These are phyloP conservation scores for Septoria linicola DNA, from an alignment of 2,329 filamentous ascomycete genomes.

Conservation along the genomic window DNA sequence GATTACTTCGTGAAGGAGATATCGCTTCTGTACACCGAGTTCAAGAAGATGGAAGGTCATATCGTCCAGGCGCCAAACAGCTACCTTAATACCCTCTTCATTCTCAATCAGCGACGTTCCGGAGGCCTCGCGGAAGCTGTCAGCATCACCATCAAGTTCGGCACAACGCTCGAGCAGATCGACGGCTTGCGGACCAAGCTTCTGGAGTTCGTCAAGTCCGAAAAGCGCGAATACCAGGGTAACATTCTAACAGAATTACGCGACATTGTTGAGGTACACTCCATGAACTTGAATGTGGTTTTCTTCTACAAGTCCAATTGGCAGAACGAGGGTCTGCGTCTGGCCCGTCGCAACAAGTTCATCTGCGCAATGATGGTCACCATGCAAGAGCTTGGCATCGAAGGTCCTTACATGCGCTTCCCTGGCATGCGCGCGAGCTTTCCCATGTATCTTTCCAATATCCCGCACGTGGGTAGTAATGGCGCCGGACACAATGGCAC, in stretches of 20 bases:
- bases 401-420: constrained; percentile 73
- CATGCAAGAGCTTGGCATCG: constrained; percentile 79
- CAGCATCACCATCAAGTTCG: constrained; percentile 81
- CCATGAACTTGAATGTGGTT: constrained; percentile 83
- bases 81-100: constrained; percentile 82
- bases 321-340: constrained; percentile 88
- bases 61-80: constrained; percentile 95
- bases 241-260: constrained; percentile 85
- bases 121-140: constrained; percentile 85
- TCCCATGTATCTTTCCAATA: constrained; percentile 63
- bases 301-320: constrained; percentile 98
- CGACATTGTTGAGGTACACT: constrained; percentile 77
- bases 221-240: constrained; percentile 85
- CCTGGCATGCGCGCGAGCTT: constrained; percentile 66
- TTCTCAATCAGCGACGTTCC: constrained; percentile 89
- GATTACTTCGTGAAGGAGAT: constrained; percentile 98
- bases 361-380: constrained; percentile 86
- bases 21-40: constrained; percentile 88
- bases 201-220: constrained; percentile 74
- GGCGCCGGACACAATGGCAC: constrained; percentile 44
- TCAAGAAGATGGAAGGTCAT: constrained; percentile 98
- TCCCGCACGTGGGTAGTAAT: constrained; percentile 47
- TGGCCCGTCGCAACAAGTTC: constrained; percentile 90
- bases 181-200: constrained; percentile 77
- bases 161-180: constrained; percentile 79